Conservation (phyloP, 176 grass and related monocot genomes). For the Pontederia paniculata region DNA sequence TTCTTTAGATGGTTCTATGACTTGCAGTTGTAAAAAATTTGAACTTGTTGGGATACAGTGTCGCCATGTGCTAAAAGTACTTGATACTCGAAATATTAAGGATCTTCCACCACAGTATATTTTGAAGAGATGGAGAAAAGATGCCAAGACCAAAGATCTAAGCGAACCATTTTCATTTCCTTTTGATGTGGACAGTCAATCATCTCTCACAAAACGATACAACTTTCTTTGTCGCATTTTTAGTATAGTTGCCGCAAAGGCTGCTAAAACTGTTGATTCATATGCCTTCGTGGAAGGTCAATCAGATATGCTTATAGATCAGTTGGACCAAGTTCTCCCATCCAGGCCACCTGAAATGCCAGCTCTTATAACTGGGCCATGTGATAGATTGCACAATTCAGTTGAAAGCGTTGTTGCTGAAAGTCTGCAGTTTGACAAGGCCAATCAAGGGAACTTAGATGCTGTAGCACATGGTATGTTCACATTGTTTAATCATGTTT, state of each 20-base stretch:
- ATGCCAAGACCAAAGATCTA: constrained; percentile 47
- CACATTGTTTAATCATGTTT: not conserved
- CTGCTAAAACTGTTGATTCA: constrained; percentile 44
- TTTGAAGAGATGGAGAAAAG: constrained; percentile 81
- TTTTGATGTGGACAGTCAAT: constrained; percentile 36
- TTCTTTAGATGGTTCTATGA: constrained; percentile 47
- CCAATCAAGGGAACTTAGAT: constrained; percentile 50
- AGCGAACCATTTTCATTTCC: constrained; percentile 28
- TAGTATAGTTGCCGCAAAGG: constrained; percentile 53
- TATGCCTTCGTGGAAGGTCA: constrained; percentile 61
- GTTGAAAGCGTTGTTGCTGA: constrained; percentile 58
- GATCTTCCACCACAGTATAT: constrained; percentile 61
- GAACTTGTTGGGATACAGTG: constrained; percentile 81
- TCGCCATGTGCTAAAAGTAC: constrained; percentile 73
- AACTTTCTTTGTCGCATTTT: constrained; percentile 51
- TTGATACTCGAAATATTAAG: constrained; percentile 89
- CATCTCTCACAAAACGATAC: constrained; percentile 37
- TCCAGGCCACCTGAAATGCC: constrained; percentile 42
- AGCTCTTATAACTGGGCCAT: constrained; percentile 30
- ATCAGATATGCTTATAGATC: constrained; percentile 50
- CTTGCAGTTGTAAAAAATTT: constrained; percentile 74
- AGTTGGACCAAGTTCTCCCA: constrained; percentile 58
- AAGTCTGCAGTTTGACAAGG: constrained; percentile 34
- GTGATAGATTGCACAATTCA: constrained; percentile 36
- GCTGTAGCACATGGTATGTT: constrained; percentile 47